Evolutionary conservation across 73 alveolate genomes (phyloP).

Genomic region (Breviolum minutum): DNA sequence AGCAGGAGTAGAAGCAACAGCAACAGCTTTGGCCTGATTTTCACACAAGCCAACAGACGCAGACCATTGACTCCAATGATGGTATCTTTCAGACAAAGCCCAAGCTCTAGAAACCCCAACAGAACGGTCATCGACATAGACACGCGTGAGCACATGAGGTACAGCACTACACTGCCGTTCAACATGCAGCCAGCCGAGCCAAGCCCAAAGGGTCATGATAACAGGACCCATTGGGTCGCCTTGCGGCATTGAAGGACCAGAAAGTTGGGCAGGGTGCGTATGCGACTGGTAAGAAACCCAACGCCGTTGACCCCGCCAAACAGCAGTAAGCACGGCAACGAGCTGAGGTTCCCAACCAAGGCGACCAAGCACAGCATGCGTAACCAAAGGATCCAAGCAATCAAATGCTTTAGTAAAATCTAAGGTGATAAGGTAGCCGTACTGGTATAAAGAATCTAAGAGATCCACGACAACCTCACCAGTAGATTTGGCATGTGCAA

Average conservation of each 20-base stretch:
- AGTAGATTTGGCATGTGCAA: background rate
- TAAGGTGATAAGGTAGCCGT: background rate
- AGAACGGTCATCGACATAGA: slow-evolving; percentile 9
- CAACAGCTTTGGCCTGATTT: background rate
- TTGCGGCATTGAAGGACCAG: slow-evolving; percentile 36
- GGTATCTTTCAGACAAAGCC: background rate
- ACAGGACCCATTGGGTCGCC: slow-evolving; percentile 49
- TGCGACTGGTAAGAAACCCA: background rate
- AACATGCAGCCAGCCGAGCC: slow-evolving; percentile 1
- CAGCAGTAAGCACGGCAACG: background rate
- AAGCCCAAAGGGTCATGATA: slow-evolving; percentile 19
- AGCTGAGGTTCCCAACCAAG: background rate
- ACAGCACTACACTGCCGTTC: background rate
- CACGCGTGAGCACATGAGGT: background rate
- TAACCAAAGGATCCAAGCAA: background rate
- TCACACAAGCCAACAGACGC: background rate
- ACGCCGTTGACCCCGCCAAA: background rate
- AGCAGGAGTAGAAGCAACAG: slow-evolving; percentile 14
- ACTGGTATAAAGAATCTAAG: background rate
- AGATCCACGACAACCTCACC: background rate
- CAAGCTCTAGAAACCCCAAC: background rate
- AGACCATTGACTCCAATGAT: background rate
- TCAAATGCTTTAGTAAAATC: slow-evolving; percentile 15
- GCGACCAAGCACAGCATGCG: background rate
- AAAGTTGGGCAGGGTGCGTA: background rate